Conservation (phyloP, 2,329 filamentous ascomycete species). For the Sclerotinia borealis region DNA sequence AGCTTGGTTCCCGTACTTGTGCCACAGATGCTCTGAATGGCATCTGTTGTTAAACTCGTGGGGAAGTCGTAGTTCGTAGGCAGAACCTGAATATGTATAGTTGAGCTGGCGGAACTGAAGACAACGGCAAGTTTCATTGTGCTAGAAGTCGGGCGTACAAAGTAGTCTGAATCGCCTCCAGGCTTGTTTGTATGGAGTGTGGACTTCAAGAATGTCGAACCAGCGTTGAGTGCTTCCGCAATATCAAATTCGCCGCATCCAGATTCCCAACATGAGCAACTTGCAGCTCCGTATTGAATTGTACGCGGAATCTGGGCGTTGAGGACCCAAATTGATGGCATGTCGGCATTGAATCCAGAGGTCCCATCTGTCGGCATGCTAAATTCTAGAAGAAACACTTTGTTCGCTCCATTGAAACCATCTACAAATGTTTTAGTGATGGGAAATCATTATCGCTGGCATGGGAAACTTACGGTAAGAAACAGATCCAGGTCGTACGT, state of each 20-base stretch:
- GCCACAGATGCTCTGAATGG: neutral
- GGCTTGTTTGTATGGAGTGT: slow-evolving; percentile 60
- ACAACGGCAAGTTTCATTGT: slow-evolving; percentile 61
- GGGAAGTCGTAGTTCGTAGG: slow-evolving; percentile 14
- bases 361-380: slow-evolving; percentile 59
- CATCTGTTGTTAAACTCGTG: neutral
- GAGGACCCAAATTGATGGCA: slow-evolving; percentile 70
- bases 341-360: slow-evolving; percentile 51
- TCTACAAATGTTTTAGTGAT: slow-evolving; percentile 39
- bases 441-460: neutral
- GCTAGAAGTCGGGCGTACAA: slow-evolving; percentile 54
- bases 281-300: slow-evolving; percentile 55
- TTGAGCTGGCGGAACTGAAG: slow-evolving; percentile 46
- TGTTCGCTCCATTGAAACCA: slow-evolving; percentile 64
- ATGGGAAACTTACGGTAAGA: slow-evolving; percentile 41
- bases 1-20: neutral
- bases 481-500: slow-evolving; percentile 41
- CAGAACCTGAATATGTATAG: slow-evolving; percentile 47
- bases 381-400: slow-evolving; percentile 70
- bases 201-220: slow-evolving; percentile 61
- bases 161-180: slow-evolving; percentile 66
- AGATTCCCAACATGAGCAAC: slow-evolving; percentile 67
- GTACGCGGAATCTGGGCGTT: slow-evolving; percentile 68
- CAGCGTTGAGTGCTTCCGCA: slow-evolving; percentile 62
- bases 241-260: slow-evolving; percentile 73